Evolutionary conservation across 192 early-diverging fungal species (phyloP).

Genomic region (Lobosporangium transversale): DNA sequence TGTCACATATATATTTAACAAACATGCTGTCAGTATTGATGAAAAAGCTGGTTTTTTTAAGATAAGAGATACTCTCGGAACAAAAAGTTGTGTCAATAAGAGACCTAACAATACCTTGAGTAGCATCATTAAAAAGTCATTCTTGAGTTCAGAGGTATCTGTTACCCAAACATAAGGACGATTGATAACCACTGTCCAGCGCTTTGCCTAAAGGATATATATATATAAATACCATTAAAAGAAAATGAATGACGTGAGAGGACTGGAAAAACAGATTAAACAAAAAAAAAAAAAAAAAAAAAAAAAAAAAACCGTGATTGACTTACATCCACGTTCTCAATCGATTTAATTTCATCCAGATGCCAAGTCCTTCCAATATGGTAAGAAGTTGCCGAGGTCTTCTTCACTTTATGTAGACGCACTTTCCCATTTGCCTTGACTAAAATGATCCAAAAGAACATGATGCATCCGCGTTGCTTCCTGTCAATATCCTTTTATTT

Average conservation of each 20-base stretch:
- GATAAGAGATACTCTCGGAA: too few species aligned
- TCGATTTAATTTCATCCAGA: constrained; percentile 61
- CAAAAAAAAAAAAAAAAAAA: background rate
- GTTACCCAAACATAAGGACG: constrained; percentile 64
- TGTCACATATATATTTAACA: too few species aligned
- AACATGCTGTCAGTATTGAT: too few species aligned
- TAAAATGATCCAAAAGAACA: constrained; percentile 9
- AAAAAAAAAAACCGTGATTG: background rate
- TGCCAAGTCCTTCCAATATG: constrained; percentile 65
- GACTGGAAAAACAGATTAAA: background rate
- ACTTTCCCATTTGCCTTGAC: constrained; percentile 55
- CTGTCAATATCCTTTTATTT: too few species aligned
- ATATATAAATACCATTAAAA: too few species aligned
- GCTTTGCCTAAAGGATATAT: constrained; percentile 57
- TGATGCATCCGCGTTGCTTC: too few species aligned
- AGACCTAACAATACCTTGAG: constrained; percentile 46
- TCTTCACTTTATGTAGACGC: constrained; percentile 63
- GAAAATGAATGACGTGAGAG: too few species aligned
- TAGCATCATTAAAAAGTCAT: constrained; percentile 58
- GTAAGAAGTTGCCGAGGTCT: constrained; percentile 59
- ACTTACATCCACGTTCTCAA: constrained; percentile 63
- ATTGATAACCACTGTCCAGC: constrained; percentile 61
- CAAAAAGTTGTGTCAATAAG: too few species aligned
- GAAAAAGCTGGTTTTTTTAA: too few species aligned
- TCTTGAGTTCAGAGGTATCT: constrained; percentile 58